Evolutionary conservation across 2,329 filamentous ascomycete genomes (phyloP).

Genomic region (Sarocladium brachiariae): DNA sequence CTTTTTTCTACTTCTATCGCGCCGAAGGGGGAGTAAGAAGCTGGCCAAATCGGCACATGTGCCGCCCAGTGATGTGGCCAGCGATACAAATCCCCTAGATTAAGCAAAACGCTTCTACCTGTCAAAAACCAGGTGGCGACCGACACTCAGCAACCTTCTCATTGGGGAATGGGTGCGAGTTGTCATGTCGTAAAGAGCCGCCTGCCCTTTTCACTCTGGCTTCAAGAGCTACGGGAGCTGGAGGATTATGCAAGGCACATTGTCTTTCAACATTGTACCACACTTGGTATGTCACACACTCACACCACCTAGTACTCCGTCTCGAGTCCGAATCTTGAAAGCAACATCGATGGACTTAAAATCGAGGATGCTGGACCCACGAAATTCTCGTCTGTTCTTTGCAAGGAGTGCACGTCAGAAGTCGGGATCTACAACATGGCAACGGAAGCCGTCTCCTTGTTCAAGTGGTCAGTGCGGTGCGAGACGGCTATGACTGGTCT

Average conservation of each 20-base stretch:
- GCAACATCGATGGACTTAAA: background rate
- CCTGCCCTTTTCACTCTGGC: slow-evolving; percentile 37
- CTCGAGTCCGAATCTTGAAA: background rate
- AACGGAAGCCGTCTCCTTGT: slow-evolving; percentile 40
- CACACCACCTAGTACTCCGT: slow-evolving; percentile 11
- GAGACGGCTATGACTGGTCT: slow-evolving; percentile 19
- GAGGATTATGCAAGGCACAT: slow-evolving; percentile 48
- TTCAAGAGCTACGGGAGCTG: slow-evolving; percentile 41
- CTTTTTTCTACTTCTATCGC: background rate
- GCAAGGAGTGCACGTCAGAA: slow-evolving; percentile 36
- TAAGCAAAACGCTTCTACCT: slow-evolving; percentile 20
- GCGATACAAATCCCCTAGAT: slow-evolving; percentile 66
- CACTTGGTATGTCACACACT: background rate
- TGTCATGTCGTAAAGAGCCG: slow-evolving; percentile 22
- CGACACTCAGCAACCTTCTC: slow-evolving; percentile 29
- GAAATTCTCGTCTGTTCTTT: slow-evolving; percentile 35
- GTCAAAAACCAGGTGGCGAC: slow-evolving; percentile 16
- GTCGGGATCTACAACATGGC: slow-evolving; percentile 42
- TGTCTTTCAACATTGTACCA: background rate
- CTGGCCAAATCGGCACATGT: slow-evolving; percentile 44
- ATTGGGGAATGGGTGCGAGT: slow-evolving; percentile 34
- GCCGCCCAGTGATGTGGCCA: slow-evolving; percentile 49
- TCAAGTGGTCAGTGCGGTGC: slow-evolving; percentile 51
- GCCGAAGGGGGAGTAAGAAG: slow-evolving; percentile 49
- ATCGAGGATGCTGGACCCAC: slow-evolving; percentile 14